Evolutionary conservation across 345 rosid genomes (phyloP), one percentile per base, ranked within the genome.

Genomic region (Aquilaria malaccensis): DNA sequence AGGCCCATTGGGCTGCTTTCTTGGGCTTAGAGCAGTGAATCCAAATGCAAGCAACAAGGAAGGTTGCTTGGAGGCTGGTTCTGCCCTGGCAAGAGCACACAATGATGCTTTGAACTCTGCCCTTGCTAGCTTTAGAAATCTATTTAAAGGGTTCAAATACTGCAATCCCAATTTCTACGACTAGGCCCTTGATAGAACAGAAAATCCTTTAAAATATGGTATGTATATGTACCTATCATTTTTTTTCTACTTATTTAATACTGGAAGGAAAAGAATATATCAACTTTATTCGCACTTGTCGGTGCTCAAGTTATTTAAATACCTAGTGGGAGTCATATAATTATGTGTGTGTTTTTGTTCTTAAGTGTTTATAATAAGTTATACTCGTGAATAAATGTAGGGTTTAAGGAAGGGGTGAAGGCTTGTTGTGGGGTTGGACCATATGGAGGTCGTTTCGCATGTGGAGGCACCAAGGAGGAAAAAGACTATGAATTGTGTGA

Each of bases 401-500:
- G 78, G 33, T 79, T 81, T 64, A 77, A 71, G 74, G 80, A 83
- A 7, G 82, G 81, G 10, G 69, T 15, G 50, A 75, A 58, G 49
- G 84, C 84, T 13, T 81, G 89, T 4, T 79, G 85, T 37, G 85
- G 85, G 52, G 56, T 60, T 3, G 84, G 84, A 45, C 78, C 79
- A 0, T 79, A 67, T 15, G 63, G 81, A 4, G 84, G 85, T 1
- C 6, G 67, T 11, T 56, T 0, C 55, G 73, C 67, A 37, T 75
- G 85, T 22, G 85, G 85, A 33, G 82, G 85, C 57, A 71, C 50
- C 4, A 70, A 63, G 73, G 57, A 48, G 49, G 50, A 58, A 3
- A 45, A 43, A 10, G 68, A 70, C 1, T 79, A 68, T 63, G 30
- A 76, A 33, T 53, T 81, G 30, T 79, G 85, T 47, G 70, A 73